These are phyloP conservation scores for Candida palmyrensis DNA, from an alignment of 805 yeast genomes.

Conservation along the genomic window DNA sequence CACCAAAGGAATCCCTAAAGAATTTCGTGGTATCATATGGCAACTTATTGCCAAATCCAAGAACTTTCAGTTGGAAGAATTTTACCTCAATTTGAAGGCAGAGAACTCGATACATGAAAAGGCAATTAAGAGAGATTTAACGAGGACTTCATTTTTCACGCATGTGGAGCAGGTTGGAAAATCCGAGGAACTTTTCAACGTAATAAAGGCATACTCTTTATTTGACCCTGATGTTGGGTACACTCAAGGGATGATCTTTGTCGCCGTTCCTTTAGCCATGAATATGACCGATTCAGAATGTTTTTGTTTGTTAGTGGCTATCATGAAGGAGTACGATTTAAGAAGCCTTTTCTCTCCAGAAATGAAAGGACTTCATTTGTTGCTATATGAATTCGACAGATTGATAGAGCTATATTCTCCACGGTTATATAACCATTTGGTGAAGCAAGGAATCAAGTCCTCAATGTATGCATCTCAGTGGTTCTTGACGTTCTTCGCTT, in stretches of 20 bases:
- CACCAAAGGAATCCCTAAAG: slow-evolving; percentile 75
- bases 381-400: slow-evolving; percentile 87
- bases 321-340: slow-evolving; percentile 83
- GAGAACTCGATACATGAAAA: slow-evolving; percentile 61
- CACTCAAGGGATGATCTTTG: slow-evolving; percentile 97
- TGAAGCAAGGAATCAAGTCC: slow-evolving; percentile 81
- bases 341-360: slow-evolving; percentile 76
- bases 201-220: slow-evolving; percentile 78
- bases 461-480: slow-evolving; percentile 98
- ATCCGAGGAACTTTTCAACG: slow-evolving; percentile 59
- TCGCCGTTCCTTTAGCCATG: slow-evolving; percentile 77
- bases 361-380: slow-evolving; percentile 88
- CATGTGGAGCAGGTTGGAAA: slow-evolving; percentile 49
- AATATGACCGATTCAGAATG: slow-evolving; percentile 82
- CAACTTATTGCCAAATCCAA: slow-evolving; percentile 81
- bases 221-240: slow-evolving; percentile 94
- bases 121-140: slow-evolving; percentile 74
- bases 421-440: slow-evolving; percentile 64
- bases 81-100: slow-evolving; percentile 46
- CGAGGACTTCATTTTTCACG: slow-evolving; percentile 80
- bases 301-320: slow-evolving; percentile 69
- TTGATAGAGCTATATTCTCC: slow-evolving; percentile 76
- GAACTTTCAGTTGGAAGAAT: slow-evolving; percentile 55
- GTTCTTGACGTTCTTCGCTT: slow-evolving; percentile 93
- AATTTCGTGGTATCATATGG: slow-evolving; percentile 88